phyloP scores from a whole-genome alignment of 805 yeast species.

The Metschnikowia gruessii region DNA sequence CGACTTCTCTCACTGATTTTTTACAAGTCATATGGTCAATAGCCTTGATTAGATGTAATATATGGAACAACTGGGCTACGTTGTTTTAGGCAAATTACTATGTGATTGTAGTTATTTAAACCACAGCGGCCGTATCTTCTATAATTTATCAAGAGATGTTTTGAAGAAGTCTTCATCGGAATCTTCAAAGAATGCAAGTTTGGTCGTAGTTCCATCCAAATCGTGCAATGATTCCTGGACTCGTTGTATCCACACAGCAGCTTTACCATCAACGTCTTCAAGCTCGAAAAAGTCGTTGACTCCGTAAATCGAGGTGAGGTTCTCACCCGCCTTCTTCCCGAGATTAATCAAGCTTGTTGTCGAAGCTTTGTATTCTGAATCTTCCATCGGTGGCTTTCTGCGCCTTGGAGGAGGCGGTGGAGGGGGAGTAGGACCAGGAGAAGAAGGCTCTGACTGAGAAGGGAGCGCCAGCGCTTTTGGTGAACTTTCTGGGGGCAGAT shows the following conservation, averaged over 20 bases:
- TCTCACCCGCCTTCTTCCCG: slow-evolving; percentile 21
- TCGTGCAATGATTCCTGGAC: slow-evolving; percentile 28
- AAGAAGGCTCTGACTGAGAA: background rate
- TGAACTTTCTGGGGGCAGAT: background rate
- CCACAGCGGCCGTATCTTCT: background rate
- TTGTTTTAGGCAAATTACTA: background rate
- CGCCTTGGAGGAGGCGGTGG: slow-evolving; percentile 34
- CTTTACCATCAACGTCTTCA: slow-evolving; percentile 36
- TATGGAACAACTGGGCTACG: slow-evolving; percentile 4
- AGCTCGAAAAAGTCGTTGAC: slow-evolving; percentile 29
- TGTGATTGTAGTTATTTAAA: background rate
- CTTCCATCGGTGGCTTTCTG: slow-evolving; percentile 9
- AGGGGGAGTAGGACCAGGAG: slow-evolving; percentile 9
- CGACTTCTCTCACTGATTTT: slow-evolving; percentile 9
- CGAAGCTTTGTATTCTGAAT: background rate
- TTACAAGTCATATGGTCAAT: slow-evolving; percentile 3
- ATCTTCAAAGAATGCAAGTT: slow-evolving; percentile 33
- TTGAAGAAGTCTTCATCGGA: slow-evolving; percentile 35
- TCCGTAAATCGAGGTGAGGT: slow-evolving; percentile 24
- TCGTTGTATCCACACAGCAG: slow-evolving; percentile 39
- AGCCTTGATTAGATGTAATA: slow-evolving; percentile 9
- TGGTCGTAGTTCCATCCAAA: slow-evolving; percentile 29
- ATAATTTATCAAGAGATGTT: slow-evolving; percentile 17
- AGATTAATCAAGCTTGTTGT: background rate
- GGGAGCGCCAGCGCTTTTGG: slow-evolving; percentile 1